phyloP scores from a whole-genome alignment of 2,329 filamentous ascomycete genomes.

The Alternaria infectoria region DNA sequence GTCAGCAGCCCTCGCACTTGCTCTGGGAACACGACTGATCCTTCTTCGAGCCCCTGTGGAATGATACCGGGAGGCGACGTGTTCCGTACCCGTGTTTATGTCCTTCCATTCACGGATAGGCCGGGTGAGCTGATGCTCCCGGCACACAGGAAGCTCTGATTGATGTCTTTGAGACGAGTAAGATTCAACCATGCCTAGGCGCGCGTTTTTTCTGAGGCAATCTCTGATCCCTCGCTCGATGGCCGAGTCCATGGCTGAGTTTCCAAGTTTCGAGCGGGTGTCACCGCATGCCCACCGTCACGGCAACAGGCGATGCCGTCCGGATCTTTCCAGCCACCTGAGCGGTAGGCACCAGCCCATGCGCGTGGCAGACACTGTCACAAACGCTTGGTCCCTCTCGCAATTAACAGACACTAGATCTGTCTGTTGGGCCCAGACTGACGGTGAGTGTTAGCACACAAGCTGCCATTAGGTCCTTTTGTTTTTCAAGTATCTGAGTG shows the following conservation, averaged over 20 bases:
- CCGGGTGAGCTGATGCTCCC: not conserved
- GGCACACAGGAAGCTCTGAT: not conserved
- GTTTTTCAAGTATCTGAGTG: not conserved
- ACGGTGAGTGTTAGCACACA: not conserved
- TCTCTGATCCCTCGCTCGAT: not conserved
- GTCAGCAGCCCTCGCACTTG: not conserved
- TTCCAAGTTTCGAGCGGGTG: not conserved
- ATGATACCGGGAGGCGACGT: not conserved
- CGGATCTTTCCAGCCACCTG: not conserved
- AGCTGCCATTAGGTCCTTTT: not conserved
- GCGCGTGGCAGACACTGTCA: not conserved
- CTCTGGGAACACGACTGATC: not conserved
- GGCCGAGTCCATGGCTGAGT: not conserved
- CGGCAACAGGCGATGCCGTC: slow-evolving; percentile 1
- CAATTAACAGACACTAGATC: not conserved
- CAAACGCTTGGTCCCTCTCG: not conserved
- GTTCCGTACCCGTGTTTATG: not conserved
- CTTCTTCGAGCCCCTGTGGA: not conserved
- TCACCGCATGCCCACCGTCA: not conserved
- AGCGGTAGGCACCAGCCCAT: not conserved
- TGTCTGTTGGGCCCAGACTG: not conserved
- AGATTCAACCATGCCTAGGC: not conserved
- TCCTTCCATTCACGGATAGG: not conserved
- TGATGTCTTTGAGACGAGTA: not conserved
- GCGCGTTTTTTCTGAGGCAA: not conserved